A percentile compares a stretch with the other conserved stretches of the same genome.
Evolutionary conservation across 1,284 basidiomycete species (phyloP).

Genomic region (Kalmanozyma brasiliensis): DNA sequence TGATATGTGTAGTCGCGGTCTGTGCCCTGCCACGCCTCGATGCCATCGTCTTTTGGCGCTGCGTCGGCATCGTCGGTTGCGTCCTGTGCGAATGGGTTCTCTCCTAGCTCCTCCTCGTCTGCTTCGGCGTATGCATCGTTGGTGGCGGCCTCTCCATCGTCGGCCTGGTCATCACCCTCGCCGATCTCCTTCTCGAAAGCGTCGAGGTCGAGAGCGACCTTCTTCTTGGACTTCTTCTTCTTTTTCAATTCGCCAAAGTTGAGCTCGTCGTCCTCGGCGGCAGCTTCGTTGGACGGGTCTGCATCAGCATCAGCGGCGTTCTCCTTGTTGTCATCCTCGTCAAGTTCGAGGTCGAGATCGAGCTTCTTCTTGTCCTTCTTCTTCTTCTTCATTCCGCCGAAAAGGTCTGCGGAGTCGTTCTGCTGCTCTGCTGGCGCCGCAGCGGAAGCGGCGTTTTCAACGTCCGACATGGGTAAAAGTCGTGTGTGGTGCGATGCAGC

Average conservation of each 20-base stretch:
- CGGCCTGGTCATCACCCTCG: constrained; percentile 69
- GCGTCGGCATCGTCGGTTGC: constrained; percentile 42
- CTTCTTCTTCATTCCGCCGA: constrained; percentile 89
- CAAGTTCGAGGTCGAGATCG: constrained; percentile 73
- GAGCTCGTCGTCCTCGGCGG: constrained; percentile 62
- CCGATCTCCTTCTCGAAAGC: constrained; percentile 68
- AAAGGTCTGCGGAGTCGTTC: constrained; percentile 82
- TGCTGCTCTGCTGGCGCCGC: constrained; percentile 26
- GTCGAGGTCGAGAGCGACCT: constrained; percentile 68
- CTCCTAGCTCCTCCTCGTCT: constrained; percentile 62
- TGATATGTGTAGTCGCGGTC: constrained; percentile 94
- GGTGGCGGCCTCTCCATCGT: constrained; percentile 28
- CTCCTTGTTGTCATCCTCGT: constrained; percentile 52
- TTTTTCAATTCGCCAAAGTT: constrained; percentile 72
- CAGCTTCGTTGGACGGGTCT: constrained; percentile 37
- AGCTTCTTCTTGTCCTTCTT: constrained; percentile 88
- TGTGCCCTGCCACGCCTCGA: constrained; percentile 79
- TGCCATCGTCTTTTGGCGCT: constrained; percentile 32
- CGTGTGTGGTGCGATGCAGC: background rate
- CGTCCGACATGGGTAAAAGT: constrained; percentile 26
- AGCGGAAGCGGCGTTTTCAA: constrained; percentile 24
- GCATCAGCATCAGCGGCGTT: constrained; percentile 44
- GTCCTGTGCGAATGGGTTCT: constrained; percentile 58
- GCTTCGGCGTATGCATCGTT: constrained; percentile 74
- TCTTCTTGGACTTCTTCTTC: constrained; percentile 69